Base-by-base conservation (phyloP, 1,139 yeast genomes). In the Sugiyamaella sp. region DNA sequence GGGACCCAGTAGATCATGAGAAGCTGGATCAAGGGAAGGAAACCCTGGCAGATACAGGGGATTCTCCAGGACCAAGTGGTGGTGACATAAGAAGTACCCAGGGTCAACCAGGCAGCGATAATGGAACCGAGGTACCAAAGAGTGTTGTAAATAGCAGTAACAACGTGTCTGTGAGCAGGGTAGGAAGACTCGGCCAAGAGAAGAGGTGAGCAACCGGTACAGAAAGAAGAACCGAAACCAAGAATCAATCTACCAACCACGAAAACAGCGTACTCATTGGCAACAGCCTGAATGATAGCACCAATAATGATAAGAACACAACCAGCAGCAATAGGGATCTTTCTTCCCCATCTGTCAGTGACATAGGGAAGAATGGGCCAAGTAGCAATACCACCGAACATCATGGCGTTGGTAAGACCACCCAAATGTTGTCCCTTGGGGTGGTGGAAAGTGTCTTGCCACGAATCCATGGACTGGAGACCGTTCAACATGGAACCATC, bases 141-240 rank as follows among this genome's bases (percentile, higher is more conserved):
- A 54, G 76, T 75, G 68, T 78, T 79, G 64, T 75, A 80, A 46
- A 74, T 66, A 22, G 79, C 70, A 24, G 84, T 79, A 32, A 72
- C 63, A 21, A 71, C 70, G 17, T 75, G 75, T 65, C 86, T 71
- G 58, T 77, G 80, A n/a, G 67, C 52, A 6, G 76, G 76, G 49
- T 69, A 69, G 51, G 76, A 56, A 57, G 71, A 58, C 62, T 75
- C 76, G 2, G 72, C 74, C 56, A 76, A 33, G 9, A 55, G 42
- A 35, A 51, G 46, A 24, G 60, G 58, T 19, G 60, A 44, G 14
- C 40, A 20, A 17, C 44, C 42, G n/a, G 45, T 32, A 90, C 75
- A 8, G 96, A 88, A 0, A 96, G 97, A 55, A 86, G 80, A 61
- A 97, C 98, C 43, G 89, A 96, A 87, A 20, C 98, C 98, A 84